Evolutionary conservation across 768 basidiomycete species (phyloP), one percentile per base, ranked within the genome.

Genomic region (Cubamyces sp.): DNA sequence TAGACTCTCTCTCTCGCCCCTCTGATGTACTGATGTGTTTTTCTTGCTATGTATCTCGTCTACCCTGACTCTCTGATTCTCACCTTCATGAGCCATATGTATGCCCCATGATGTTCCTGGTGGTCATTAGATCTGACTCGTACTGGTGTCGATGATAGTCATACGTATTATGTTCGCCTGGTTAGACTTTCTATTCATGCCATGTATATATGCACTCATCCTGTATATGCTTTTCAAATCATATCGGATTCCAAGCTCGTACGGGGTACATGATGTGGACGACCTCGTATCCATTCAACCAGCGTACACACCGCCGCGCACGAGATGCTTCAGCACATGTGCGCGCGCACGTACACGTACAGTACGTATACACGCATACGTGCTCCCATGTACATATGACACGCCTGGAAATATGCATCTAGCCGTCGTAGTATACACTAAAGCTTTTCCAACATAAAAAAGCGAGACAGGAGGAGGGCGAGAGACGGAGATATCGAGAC

Each of bases 361-460:
- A 1, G 34, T 34, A 34, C 34, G 4, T 3, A 8, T 8, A 3
- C 4, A 3, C 4, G 34, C 11, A 16, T 64, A 60, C 52, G 67
- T 55, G 54, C 61, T 43, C 37, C 53, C 52, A 42, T 40, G 46
- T 55, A 56, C 42, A 64, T 48, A 47, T 46, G 53, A 58, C 47
- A 46, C 60, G 57, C 61, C 60, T 48, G 62, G 53, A 58, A 54
- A 55, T 64, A 63, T 62, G 56, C 66, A 59, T 66, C 66, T 67
- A 67, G 66, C 64, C 57, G 58, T 66, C 67, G 60, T 67, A 66
- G 65, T 63, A 66, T 71, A 71, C 70, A 71, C 57, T 68, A 66
- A 64, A 62, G 54, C 41, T 58, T 67, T 68, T 68, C 66, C 66
- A 61, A 62, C 57, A 60, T 43, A 41, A 52, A 54, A 51, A 47